Evolutionary conservation across 306 rosid species (phyloP), one percentile per base, ranked within the genome.

Genomic region (Vachellia pachyceras): DNA sequence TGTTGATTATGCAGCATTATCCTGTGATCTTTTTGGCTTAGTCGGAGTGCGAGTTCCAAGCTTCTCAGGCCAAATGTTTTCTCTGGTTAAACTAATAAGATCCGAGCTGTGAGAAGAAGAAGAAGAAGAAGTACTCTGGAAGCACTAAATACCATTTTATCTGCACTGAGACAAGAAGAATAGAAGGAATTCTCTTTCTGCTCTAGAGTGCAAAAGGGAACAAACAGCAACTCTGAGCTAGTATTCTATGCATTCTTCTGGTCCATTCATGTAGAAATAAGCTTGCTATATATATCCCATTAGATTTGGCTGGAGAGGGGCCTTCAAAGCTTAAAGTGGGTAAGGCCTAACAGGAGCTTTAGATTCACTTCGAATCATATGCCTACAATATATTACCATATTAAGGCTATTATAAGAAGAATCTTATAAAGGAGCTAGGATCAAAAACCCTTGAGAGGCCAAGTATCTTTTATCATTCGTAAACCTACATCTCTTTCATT

Each of bases 401-500:
- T 79, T 88, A 90, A 95, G 97, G 97, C 96, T 90, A 94, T 87
- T 87, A 82, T 71, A 52, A 29, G 85, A 90, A 95, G 91, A 92
- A 93, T 95, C 96, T 93, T 87, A 88, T 85, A 90, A 95, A 91
- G 94, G 84, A 81, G 42, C 81, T 77, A 84, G 90, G 90, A 87
- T 87, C 87, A 91, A 91, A n/a, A 84, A 84, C 89, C 87, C 92
- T 83, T 86, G 91, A 90, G 93, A 93, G 91, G 98, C 94, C 89
- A 89, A 85, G 94, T 83, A 91, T 90, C 91, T 87, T 91, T 85
- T 86, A 82, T 77, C 82, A 39, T 79, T 80, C 80, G 77, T 68
- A 86, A 80, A 73, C 81, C 58, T 72, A 81, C 85, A 77, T 84
- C 88, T 80, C 90, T 87, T 83, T 91, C 87, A 86, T 29, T 29